These are phyloP conservation scores for Trichoderma arundinaceum DNA, from an alignment of 2,329 filamentous ascomycete genomes.

Conservation along the genomic window DNA sequence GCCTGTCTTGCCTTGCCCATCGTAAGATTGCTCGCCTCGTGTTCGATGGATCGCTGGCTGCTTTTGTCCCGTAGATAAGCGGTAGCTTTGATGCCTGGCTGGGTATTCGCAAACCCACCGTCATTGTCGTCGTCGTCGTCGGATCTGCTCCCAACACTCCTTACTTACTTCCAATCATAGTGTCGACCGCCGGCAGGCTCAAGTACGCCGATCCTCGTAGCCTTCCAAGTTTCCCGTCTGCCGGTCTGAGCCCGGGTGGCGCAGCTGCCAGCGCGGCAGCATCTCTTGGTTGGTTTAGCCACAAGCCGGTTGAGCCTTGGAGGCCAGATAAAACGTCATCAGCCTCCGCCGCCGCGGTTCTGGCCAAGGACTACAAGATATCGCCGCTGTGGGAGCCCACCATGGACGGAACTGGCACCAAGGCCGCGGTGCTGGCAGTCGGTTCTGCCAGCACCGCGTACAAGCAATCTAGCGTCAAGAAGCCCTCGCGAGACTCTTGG, in stretches of 20 bases:
- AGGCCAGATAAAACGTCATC: constrained; percentile 64
- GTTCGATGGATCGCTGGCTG: neutral
- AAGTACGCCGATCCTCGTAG: constrained; percentile 75
- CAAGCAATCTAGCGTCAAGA: constrained; percentile 36
- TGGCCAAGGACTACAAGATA: constrained; percentile 52
- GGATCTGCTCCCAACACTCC: constrained; percentile 1
- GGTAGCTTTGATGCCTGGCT: constrained; percentile 7
- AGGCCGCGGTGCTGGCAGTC: constrained; percentile 72
- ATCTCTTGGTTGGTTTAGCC: constrained; percentile 73
- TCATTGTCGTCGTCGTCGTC: neutral
- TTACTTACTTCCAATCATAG: constrained; percentile 35
- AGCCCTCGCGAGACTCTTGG: constrained; percentile 46
- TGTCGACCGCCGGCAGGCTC: constrained; percentile 52
- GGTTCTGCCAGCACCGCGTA: constrained; percentile 46
- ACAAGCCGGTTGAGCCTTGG: constrained; percentile 69
- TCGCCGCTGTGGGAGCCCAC: constrained; percentile 65
- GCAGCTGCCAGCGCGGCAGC: constrained; percentile 77
- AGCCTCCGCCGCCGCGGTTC: constrained; percentile 52
- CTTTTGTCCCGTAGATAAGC: constrained; percentile 17
- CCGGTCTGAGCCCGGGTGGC: constrained; percentile 61
- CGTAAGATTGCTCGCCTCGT: neutral
- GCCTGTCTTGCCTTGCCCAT: neutral
- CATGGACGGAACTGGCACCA: constrained; percentile 69
- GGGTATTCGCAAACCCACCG: neutral
- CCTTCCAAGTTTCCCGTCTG: constrained; percentile 75